Base-by-base conservation (phyloP, 176 grass and related monocot species). In the Triticum timopheevii region DNA sequence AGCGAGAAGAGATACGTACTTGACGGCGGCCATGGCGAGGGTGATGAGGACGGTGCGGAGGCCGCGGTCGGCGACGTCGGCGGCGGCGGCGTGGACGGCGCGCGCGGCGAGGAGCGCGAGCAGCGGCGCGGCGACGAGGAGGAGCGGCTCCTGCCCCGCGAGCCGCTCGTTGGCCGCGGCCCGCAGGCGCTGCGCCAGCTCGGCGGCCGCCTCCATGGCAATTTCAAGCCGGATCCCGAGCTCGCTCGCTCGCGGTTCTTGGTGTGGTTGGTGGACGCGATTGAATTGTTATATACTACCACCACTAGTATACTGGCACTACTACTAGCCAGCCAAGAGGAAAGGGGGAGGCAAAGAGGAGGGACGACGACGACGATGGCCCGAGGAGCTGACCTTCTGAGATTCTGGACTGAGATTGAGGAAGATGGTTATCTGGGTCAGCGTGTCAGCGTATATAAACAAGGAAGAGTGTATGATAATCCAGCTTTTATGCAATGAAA, bases 111-210 rank as follows among this genome's bases (percentile, higher is more conserved):
- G 64, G 52, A 98, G 78, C 33, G 91, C 84, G 33, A 98, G 77
- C 28, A 98, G 86, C 40, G 96, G 93, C 8, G 91, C 89, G 45
- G 79, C 58, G 72, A 92, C 88, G 73, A 98, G 91, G 17, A 42
- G 84, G 80, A 98, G 83, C 19, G 93, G 96, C 73, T 98, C 96
- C 81, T 92, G 92, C 49, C 84, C 62, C 11, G 93, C 71, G 20
- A 98, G 93, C 84, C 75, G 80, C 4, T 34, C 84, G 68, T 98
- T 95, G 45, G 91, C 88, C 4, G 77, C 82, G 61, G 86, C 82
- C 15, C 96, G 93, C 50, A 98, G 86, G 34, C 83, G 78, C 62
- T 50, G 81, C 63, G 90, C 69, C 34, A 49, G 52, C 59, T 90
- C 89, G 62, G 85, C 30, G 63, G 77, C 69, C 39, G 83, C 78